Base-by-base conservation (phyloP, 2,329 filamentous ascomycete genomes). In the Triangularia verruculosa region DNA sequence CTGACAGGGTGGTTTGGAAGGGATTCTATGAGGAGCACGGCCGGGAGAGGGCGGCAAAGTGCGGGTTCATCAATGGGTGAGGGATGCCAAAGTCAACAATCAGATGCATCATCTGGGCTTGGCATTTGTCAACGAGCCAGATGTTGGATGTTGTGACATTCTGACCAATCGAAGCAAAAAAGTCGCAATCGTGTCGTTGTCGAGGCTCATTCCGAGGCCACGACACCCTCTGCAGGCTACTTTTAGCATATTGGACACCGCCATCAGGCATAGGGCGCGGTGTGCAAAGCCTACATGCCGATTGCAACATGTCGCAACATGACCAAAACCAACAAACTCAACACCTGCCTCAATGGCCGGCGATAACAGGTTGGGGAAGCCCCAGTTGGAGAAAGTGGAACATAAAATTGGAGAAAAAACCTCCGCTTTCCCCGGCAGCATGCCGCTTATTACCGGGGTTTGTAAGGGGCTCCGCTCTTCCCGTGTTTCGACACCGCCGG, bases 11-110 rank as follows among this genome's bases (percentile, higher is more conserved):
- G 34, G 39, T 59, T n/a, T 59, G 57, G 57, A 52, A 6, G 12
- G 24, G 39, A 8, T 59, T 59, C 57, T 59, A 59, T 52, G 57
- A 59, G 34, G 34, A 30, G 15, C 32, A 52, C 24, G 12, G 15
- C 5, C 39, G 17, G 39, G 39, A 47, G 39, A 47, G n/a, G 39
- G n/a, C 5, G 39, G 39, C n/a, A 6, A 47, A 47, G n/a, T 47
- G 39, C n/a, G 39, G 39, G 39, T 47, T 47, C 39, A 47, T 47
- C 11, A 12, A 47, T 47, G 39, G 12, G 39, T 47, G 39, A 47
- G 39, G 39, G 39, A 20, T 47, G n/a, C 2, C 13, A 39, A 39
- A 15, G 34, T 39, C 13, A n/a, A 39, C 13, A 39, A 2, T 17
- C 13, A 15, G 34, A 39, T n/a, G 5, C 5, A n/a, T n/a, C 15